Evolutionary conservation across 2,329 filamentous ascomycete genomes (phyloP).

Genomic region (Xylariaceae sp.): DNA sequence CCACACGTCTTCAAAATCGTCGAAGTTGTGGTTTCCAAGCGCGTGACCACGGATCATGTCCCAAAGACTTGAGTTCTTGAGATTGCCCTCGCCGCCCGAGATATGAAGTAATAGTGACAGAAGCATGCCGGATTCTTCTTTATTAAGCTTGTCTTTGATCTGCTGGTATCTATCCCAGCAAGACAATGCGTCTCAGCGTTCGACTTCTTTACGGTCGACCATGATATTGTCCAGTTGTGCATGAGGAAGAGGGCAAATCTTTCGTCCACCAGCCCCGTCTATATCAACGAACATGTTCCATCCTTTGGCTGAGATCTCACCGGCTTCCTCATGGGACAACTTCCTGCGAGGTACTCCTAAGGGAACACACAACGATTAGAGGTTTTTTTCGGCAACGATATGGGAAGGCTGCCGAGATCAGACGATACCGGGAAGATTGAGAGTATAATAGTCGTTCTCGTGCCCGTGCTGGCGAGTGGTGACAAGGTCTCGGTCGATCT

Average conservation of each 20-base stretch:
- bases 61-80: not conserved
- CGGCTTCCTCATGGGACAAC: constrained; percentile 1
- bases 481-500: no score
- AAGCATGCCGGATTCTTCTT: not conserved
- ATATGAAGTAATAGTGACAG: not conserved
- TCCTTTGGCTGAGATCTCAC: not conserved
- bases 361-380: no score
- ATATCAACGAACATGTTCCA: not conserved
- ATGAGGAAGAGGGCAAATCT: constrained; percentile 1
- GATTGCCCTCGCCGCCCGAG: not conserved
- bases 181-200: not conserved
- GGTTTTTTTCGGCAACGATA: no score
- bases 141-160: constrained; percentile 1
- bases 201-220: not conserved
- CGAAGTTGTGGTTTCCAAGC: not conserved
- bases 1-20: constrained; percentile 1
- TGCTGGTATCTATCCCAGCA: not conserved
- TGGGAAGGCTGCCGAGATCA: no score
- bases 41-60: constrained; percentile 1
- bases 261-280: not conserved
- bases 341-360: not conserved
- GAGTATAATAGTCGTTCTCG: no score
- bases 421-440: no score
- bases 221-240: not conserved
- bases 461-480: no score